Conservation (phyloP, 768 basidiomycete species). For the Rhizopogon sp. region DNA sequence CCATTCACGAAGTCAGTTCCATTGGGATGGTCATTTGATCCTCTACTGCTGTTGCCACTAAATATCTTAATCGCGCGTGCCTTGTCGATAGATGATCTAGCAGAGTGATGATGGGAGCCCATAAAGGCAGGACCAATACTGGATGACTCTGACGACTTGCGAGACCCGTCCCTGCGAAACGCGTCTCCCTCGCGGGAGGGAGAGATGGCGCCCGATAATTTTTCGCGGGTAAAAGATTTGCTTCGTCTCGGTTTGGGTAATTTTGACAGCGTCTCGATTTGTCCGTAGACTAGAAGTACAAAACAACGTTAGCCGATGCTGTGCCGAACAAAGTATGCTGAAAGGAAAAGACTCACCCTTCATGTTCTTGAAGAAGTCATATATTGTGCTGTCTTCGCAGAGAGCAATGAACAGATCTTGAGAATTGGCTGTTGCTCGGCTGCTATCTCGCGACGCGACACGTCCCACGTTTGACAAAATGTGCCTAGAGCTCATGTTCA, state of each 20-base stretch:
- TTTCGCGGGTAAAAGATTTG: constrained; percentile 64
- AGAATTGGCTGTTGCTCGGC: constrained; percentile 65
- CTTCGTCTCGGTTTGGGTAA: constrained; percentile 54
- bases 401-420: constrained; percentile 85
- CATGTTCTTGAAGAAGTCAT: constrained; percentile 81
- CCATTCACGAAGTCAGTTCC: constrained; percentile 40
- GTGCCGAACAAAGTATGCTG: neutral
- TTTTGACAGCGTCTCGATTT: constrained; percentile 68
- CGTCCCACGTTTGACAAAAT: constrained; percentile 78
- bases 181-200: constrained; percentile 21
- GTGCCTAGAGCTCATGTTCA: constrained; percentile 47
- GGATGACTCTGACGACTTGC: constrained; percentile 37
- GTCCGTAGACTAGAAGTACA: constrained; percentile 58
- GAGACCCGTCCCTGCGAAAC: constrained; percentile 18
- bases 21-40: constrained; percentile 33
- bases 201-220: constrained; percentile 40
- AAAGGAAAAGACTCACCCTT: constrained; percentile 49
- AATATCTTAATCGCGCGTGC: constrained; percentile 58
- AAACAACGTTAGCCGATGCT: constrained; percentile 16
- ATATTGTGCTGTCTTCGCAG: constrained; percentile 87
- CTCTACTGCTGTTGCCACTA: constrained; percentile 27
- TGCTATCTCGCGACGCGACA: constrained; percentile 83
- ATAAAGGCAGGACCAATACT: constrained; percentile 11
- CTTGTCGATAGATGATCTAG: constrained; percentile 64
- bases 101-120: constrained; percentile 17